Percentiles rank a stretch among this genome's conserved stretches.
Conservation (phyloP, 371 early-diverging fungal genomes). For the Mortierella sp. region DNA sequence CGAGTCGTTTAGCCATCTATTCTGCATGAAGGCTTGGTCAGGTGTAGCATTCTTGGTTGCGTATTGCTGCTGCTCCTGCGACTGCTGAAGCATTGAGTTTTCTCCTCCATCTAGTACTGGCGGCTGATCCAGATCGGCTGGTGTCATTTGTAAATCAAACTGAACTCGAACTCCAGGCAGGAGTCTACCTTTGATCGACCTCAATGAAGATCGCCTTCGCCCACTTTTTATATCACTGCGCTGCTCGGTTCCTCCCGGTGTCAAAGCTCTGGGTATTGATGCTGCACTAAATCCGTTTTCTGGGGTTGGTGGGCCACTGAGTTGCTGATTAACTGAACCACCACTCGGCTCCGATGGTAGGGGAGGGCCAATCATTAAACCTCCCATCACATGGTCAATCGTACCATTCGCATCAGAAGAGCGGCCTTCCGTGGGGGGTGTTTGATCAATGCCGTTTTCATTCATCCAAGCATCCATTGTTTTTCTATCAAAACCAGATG, state of each 20-base stretch:
- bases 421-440: not conserved
- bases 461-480: slow-evolving; percentile 6
- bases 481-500: not conserved
- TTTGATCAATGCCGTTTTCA: not conserved
- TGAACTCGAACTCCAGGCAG: slow-evolving; percentile 20
- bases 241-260: not conserved
- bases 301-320: no score
- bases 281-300: not conserved
- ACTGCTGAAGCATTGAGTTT: not conserved
- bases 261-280: not conserved
- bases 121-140: not conserved
- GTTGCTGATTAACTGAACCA: not conserved
- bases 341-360: not conserved
- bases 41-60: not conserved
- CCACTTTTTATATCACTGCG: slow-evolving; percentile 13
- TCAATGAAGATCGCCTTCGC: slow-evolving; percentile 32
- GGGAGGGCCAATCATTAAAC: not conserved
- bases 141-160: slow-evolving; percentile 13
- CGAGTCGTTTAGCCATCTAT: slow-evolving; percentile 1
- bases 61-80: not conserved
- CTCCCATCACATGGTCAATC: not conserved
- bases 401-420: not conserved
- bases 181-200: slow-evolving; percentile 3
- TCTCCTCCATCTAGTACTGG: not conserved
- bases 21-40: not conserved